Evolutionary conservation across 768 basidiomycete species (phyloP), one percentile per base, ranked within the genome.

Genomic region (Chlorophyllum brunneum): DNA sequence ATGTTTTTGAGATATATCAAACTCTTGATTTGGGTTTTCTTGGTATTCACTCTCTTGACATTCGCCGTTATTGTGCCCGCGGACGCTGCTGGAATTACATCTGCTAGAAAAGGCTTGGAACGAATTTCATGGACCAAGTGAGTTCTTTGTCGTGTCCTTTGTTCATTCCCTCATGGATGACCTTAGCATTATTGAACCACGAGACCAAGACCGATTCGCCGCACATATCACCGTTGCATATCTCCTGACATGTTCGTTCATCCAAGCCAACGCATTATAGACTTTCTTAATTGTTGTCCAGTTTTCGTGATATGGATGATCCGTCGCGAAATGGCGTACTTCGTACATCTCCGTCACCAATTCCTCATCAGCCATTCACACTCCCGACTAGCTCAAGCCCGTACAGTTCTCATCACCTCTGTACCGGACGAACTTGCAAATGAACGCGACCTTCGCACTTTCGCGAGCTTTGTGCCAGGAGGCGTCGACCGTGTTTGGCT

Each of bases 401-500:
- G 80, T 22, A 86, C 86, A 0, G 82, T 88, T 10, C 78, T 88
- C 46, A 74, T 88, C 52, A 84, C 83, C 0, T 76, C 79, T 31
- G 76, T 86, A 4, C 83, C 84, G 0, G 72, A 78, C 31, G 75
- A 80, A 49, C 64, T 80, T 20, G 74, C 70, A 10, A 74, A 70
- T 41, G 79, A 80, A 56, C 64, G 69, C 23, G 72, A 74, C 30
- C 64, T 81, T 10, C 65, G 71, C 18, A 76, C 74, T 33, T 79
- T 83, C 56, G 79, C 80, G 27, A 78, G 76, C 55, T 83, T 83
- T 57, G 76, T 87, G 2, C 86, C 86, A 1, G 86, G 86, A 11
- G 86, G 86, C 0, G 76, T 86, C 16, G 78, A 82, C 58, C 71
- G 76, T 41, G 77, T 88, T 31, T 90, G 86, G 86, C 66, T 88